Percentiles rank a stretch among this genome's conserved stretches.
phyloP scores from a whole-genome alignment of 2,329 filamentous ascomycete species.

The Fusarium piperis region DNA sequence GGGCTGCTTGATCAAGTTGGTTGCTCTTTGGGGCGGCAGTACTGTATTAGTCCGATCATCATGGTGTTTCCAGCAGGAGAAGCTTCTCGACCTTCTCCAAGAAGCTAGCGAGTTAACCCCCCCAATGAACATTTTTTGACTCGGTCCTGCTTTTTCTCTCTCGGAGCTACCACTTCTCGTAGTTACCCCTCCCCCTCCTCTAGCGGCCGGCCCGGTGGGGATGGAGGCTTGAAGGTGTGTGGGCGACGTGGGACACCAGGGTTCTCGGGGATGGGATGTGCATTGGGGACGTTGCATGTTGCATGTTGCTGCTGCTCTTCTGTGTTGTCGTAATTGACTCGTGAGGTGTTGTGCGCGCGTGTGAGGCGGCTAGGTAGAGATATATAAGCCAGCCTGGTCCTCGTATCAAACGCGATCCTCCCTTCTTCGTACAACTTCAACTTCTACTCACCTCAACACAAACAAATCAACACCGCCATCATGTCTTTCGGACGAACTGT shows the following conservation, averaged over 20 bases:
- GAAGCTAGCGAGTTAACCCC: constrained; percentile 1
- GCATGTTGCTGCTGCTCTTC: neutral
- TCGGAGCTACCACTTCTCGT: constrained; percentile 25
- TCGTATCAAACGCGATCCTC: neutral
- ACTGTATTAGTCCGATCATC: neutral
- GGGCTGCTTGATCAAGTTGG: constrained; percentile 4
- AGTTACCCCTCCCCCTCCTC: constrained; percentile 16
- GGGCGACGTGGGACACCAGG: constrained; percentile 18
- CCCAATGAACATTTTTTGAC: neutral
- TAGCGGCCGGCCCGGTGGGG: constrained; percentile 7
- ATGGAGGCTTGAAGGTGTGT: neutral
- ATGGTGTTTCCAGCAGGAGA: constrained; percentile 5
- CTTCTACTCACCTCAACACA: neutral
- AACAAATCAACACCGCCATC: constrained; percentile 16
- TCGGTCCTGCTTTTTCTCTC: neutral
- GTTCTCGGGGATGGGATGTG: constrained; percentile 20
- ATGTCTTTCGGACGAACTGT: constrained; percentile 68
- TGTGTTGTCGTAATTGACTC: constrained; percentile 5
- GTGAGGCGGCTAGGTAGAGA: constrained; percentile 3
- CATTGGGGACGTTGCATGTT: neutral
- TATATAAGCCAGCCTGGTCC: constrained; percentile 10
- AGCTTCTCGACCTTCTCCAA: constrained; percentile 27
- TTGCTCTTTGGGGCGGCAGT: constrained; percentile 3
- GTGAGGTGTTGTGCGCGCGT: constrained; percentile 1
- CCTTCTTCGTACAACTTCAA: neutral